A percentile compares a stretch with the other conserved stretches of the same genome.
Evolutionary conservation across 352 stramenopile species (phyloP).

Genomic region (Globisporangium spinosum): DNA sequence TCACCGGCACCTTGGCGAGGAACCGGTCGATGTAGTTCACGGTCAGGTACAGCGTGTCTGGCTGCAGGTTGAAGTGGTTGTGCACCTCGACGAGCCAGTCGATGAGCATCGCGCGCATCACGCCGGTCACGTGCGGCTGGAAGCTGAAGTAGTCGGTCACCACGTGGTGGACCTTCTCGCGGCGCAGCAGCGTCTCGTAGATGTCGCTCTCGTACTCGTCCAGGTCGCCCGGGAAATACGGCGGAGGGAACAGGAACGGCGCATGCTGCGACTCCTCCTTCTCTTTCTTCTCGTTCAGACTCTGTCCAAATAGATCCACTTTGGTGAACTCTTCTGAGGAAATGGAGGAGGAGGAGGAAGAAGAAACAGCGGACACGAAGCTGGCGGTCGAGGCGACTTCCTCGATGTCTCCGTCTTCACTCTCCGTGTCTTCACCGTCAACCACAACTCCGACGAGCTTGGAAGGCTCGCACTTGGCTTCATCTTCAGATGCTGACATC

Average conservation of each 20-base stretch:
- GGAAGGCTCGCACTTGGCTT: neutral
- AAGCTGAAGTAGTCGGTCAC: constrained; percentile 46
- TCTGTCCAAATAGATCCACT: constrained; percentile 15
- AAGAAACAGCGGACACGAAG: neutral
- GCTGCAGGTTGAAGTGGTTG: constrained; percentile 96
- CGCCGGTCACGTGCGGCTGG: constrained; percentile 44
- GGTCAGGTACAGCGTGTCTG: constrained; percentile 97
- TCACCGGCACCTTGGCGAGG: constrained; percentile 86
- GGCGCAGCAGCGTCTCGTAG: constrained; percentile 41
- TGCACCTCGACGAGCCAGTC: constrained; percentile 94
- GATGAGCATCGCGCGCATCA: constrained; percentile 71
- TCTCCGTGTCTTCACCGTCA: constrained; percentile 18
- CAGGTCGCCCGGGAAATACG: constrained; percentile 36
- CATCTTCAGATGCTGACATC: neutral
- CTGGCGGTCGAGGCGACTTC: neutral
- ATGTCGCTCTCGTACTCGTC: constrained; percentile 57
- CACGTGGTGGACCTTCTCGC: constrained; percentile 45
- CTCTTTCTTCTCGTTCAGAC: constrained; percentile 1
- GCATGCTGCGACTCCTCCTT: constrained; percentile 7
- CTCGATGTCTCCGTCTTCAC: constrained; percentile 12
- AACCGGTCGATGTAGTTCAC: constrained; percentile 99
- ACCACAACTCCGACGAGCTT: neutral
- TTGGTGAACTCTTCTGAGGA: neutral
- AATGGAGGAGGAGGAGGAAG: neutral
- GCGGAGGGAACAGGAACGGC: constrained; percentile 19